A percentile compares a stretch with the other conserved stretches of the same genome.
phyloP scores from a whole-genome alignment of 2,329 filamentous ascomycete genomes.

The Zymoseptoria tritici region DNA sequence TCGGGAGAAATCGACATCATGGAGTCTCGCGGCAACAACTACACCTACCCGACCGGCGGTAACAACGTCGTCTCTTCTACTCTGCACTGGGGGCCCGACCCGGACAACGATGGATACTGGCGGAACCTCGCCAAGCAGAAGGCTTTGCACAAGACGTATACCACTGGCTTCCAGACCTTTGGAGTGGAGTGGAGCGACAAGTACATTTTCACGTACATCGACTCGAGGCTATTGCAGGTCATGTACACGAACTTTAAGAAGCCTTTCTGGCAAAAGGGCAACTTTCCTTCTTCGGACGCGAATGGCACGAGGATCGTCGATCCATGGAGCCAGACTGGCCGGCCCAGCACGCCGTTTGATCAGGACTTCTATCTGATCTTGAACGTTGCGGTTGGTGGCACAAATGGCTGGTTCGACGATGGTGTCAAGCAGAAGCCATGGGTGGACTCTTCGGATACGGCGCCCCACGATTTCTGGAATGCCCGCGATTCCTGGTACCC shows the following conservation, averaged over 20 bases:
- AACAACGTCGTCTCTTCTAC: conserved; percentile 74
- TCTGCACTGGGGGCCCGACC: conserved; percentile 73
- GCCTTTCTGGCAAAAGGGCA: conserved; percentile 33
- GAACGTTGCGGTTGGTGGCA: conserved; percentile 35
- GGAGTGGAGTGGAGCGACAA: conserved; percentile 83
- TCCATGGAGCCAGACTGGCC: conserved; percentile 32
- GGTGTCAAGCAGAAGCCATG: conserved; percentile 67
- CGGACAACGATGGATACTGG: conserved; percentile 71
- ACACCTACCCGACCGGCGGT: conserved; percentile 66
- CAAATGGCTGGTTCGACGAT: conserved; percentile 70
- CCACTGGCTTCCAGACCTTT: conserved; percentile 63
- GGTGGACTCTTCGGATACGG: conserved; percentile 60
- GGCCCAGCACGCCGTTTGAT: conserved; percentile 34
- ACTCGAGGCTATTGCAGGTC: conserved; percentile 71
- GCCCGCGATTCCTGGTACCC: conserved; percentile 31
- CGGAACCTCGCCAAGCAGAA: conserved; percentile 69
- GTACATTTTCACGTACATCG: conserved; percentile 81
- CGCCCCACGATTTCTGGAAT: conserved; percentile 71
- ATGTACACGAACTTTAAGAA: conserved; percentile 56
- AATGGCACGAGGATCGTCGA: conserved; percentile 33
- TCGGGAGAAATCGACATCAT: conserved; percentile 80
- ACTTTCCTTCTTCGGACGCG: conserved; percentile 28
- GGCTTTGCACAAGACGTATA: conserved; percentile 68
- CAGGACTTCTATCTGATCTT: conserved; percentile 37
- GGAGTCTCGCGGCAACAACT: conserved; percentile 76